Base-by-base conservation (phyloP, 2,329 filamentous ascomycete species). In the Lizonia empirigonia region DNA sequence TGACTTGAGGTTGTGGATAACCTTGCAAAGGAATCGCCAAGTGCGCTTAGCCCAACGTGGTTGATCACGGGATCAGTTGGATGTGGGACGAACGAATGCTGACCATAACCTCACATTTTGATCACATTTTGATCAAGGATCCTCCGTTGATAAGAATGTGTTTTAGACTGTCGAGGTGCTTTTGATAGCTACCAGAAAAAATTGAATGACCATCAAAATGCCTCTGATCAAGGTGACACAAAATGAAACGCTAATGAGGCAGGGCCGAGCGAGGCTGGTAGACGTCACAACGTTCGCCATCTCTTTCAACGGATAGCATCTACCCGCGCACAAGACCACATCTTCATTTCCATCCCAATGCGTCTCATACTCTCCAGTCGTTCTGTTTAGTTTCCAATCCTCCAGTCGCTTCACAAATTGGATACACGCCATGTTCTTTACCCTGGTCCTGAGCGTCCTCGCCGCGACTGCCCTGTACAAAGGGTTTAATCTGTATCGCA, bases 401-500 rank as follows among this genome's bases (percentile, higher is more conserved):
- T 23, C 30, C 24, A 41, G 7, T 18, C 44, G 44, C 33, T 40
- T 44, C 46, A 47, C 50, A 39, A 42, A 22, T 27, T 33, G 9
- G 32, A 23, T 20, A 36, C 38, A 13, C 29, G n/a, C 32, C 22
- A 48, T 53, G 50, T 39, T 48, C 40, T 52, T 60, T 48, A 56
- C 58, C 10, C 47, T 72, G 23, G 44, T 66, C 23, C 37, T 69
- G 18, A 59, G 62, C 56, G 62, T 63, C 27, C 29, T 69, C 16
- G 59, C 58, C 29, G 55, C 57, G 62, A 60, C 75, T 19, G 48
- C 68, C 26, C 46, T 73, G 18, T 67, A 71, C 35, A 44, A 74
- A 49, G 44, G 64, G 15, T 53, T 68, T 23, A 62, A 65, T 44
- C 66, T 63, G 19, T 75, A 74, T 60, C 69, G 68, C 27, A 64